phyloP scores from a whole-genome alignment of 768 basidiomycete genomes.

The Gelatoporia subvermispora region DNA sequence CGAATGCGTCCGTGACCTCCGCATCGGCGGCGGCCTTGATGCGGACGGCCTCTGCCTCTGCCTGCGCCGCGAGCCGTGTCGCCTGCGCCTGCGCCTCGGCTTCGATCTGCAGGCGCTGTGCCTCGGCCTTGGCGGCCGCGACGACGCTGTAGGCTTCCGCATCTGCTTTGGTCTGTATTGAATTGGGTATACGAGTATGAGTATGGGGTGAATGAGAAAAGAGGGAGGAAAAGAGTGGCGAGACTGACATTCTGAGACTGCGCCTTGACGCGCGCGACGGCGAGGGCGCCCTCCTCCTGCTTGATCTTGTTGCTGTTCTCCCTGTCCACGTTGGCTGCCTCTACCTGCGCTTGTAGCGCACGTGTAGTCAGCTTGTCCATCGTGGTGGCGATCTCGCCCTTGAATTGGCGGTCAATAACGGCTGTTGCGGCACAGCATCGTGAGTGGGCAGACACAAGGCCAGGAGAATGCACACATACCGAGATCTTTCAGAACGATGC shows the following conservation, averaged over 20 bases:
- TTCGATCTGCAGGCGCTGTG: constrained; percentile 60
- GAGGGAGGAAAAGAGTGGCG: background rate
- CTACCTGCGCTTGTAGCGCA: constrained; percentile 82
- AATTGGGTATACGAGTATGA: too few relatives aligned
- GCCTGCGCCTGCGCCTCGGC: constrained; percentile 78
- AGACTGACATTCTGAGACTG: constrained; percentile 45
- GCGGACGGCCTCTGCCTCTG: constrained; percentile 65
- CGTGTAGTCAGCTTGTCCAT: constrained; percentile 85
- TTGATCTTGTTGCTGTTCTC: constrained; percentile 88
- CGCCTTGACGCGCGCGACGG: constrained; percentile 75
- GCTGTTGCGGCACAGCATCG: constrained; percentile 33
- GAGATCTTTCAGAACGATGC: constrained; percentile 77
- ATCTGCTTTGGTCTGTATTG: constrained; percentile 67
- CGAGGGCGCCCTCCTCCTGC: constrained; percentile 74
- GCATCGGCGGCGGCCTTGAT: constrained; percentile 63
- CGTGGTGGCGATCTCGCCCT: constrained; percentile 79
- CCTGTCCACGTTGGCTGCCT: constrained; percentile 81
- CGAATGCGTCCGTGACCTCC: constrained; percentile 57
- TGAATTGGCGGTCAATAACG: constrained; percentile 85
- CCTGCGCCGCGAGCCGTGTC: constrained; percentile 67
- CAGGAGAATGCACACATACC: constrained; percentile 33
- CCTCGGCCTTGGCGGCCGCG: constrained; percentile 69
- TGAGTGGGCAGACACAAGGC: background rate
- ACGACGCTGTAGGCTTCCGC: constrained; percentile 71
- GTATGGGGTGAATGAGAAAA: background rate